phyloP scores from a whole-genome alignment of 2,329 filamentous ascomycete species.

The Sporothrix euskadiensis region DNA sequence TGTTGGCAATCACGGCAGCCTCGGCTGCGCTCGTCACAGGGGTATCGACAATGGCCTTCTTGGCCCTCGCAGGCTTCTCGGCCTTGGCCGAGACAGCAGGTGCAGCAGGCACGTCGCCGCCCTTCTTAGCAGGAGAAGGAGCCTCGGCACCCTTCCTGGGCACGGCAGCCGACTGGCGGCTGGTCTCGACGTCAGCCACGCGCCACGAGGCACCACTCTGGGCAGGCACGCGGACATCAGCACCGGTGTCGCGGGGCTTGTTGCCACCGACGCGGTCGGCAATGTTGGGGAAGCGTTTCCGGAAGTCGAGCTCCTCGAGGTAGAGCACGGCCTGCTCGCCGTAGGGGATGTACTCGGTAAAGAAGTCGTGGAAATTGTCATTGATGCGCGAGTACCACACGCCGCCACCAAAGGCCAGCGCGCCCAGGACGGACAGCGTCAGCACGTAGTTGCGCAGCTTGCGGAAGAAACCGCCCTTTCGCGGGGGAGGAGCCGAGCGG shows the following conservation, averaged over 20 bases:
- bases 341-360: slow-evolving; percentile 93
- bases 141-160: slow-evolving; percentile 31
- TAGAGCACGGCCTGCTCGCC: slow-evolving; percentile 94
- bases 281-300: slow-evolving; percentile 70
- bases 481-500: slow-evolving; percentile 39
- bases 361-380: slow-evolving; percentile 98
- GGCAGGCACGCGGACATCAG: slow-evolving; percentile 78
- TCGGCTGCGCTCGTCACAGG: slow-evolving; percentile 6
- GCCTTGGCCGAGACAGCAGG: slow-evolving; percentile 11
- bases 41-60: neutral
- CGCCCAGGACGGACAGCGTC: slow-evolving; percentile 73
- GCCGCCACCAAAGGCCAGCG: slow-evolving; percentile 79
- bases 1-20: slow-evolving; percentile 6
- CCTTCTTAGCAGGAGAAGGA: slow-evolving; percentile 27
- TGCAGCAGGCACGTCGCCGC: neutral
- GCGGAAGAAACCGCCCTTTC: slow-evolving; percentile 65
- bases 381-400: slow-evolving; percentile 91
- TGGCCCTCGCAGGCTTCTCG: neutral
- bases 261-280: slow-evolving; percentile 46
- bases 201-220: slow-evolving; percentile 84
- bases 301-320: slow-evolving; percentile 92
- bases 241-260: slow-evolving; percentile 56
- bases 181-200: slow-evolving; percentile 62
- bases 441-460: slow-evolving; percentile 76
- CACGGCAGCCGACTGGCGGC: slow-evolving; percentile 52